These are phyloP conservation scores for Alternaria infectoria DNA, from an alignment of 2,329 filamentous ascomycete genomes.

Conservation along the genomic window DNA sequence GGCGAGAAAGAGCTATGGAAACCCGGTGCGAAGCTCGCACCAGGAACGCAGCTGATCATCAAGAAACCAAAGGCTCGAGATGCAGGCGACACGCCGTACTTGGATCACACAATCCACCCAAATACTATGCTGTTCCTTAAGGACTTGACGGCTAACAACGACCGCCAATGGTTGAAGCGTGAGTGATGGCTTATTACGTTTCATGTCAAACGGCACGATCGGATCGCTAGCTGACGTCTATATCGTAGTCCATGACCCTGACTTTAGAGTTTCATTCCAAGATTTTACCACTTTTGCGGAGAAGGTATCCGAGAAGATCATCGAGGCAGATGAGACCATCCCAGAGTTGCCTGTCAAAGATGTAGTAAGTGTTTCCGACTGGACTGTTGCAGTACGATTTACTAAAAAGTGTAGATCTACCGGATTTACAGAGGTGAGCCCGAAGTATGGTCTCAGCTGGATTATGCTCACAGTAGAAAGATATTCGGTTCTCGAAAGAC, in stretches of 20 bases:
- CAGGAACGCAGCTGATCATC: conserved; percentile 67
- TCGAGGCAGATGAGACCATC: conserved; percentile 77
- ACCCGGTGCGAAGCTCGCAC: conserved; percentile 62
- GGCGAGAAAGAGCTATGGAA: conserved; percentile 62
- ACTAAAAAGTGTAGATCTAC: conserved; percentile 63
- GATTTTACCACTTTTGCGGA: conserved; percentile 85
- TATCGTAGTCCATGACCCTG: conserved; percentile 72
- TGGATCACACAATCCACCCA: conserved; percentile 64
- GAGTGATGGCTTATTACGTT: conserved; percentile 26
- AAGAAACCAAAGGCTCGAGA: conserved; percentile 68
- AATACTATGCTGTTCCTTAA: conserved; percentile 68
- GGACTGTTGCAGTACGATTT: not conserved
- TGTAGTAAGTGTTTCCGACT: conserved; percentile 58
- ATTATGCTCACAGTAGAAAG: conserved; percentile 43
- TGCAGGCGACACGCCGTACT: conserved; percentile 64
- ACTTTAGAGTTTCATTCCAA: conserved; percentile 77
- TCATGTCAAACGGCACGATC: not conserved
- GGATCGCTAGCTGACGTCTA: conserved; percentile 17
- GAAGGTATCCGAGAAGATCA: conserved; percentile 71
- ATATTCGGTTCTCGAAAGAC: conserved; percentile 83
- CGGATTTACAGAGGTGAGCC: conserved; percentile 73
- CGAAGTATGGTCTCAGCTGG: not conserved
- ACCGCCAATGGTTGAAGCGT: conserved; percentile 70
- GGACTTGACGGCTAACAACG: conserved; percentile 66
- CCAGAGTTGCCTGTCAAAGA: conserved; percentile 88